These are phyloP conservation scores for Porcisia deanei DNA, from an alignment of 208 protist species.

Conservation along the genomic window DNA sequence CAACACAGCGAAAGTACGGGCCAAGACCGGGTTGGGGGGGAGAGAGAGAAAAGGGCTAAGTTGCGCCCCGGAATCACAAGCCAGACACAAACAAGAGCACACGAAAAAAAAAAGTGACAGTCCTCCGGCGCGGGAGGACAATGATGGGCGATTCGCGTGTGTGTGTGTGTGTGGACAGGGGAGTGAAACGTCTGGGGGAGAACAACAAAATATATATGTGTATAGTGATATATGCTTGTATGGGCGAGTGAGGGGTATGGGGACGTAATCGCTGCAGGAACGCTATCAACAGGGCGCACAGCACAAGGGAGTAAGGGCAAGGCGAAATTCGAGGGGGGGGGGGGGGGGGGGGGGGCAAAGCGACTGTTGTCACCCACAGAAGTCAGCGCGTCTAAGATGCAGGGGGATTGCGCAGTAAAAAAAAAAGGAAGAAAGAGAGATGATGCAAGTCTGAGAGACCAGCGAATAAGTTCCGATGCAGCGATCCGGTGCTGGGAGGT, in stretches of 20 bases:
- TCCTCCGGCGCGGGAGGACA: neutral
- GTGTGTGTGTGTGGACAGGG: neutral
- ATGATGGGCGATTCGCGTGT: neutral
- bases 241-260: neutral
- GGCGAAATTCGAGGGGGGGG: too few relatives aligned
- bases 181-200: too few relatives aligned
- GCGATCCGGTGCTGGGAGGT: neutral
- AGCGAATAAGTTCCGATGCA: neutral
- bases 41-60: neutral
- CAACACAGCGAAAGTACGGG: neutral
- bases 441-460: neutral
- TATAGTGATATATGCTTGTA: neutral
- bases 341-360: neutral
- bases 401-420: neutral
- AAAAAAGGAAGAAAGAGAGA: constrained; percentile 5
- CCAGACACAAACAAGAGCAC: neutral
- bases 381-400: neutral
- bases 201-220: neutral
- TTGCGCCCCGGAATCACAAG: neutral
- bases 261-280: neutral
- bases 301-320: neutral
- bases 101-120: constrained; percentile 16
- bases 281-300: neutral
- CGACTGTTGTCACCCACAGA: neutral
- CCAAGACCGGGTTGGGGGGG: neutral